phyloP scores from a whole-genome alignment of 169 alveolate species.

The Eimeria falciformis region DNA sequence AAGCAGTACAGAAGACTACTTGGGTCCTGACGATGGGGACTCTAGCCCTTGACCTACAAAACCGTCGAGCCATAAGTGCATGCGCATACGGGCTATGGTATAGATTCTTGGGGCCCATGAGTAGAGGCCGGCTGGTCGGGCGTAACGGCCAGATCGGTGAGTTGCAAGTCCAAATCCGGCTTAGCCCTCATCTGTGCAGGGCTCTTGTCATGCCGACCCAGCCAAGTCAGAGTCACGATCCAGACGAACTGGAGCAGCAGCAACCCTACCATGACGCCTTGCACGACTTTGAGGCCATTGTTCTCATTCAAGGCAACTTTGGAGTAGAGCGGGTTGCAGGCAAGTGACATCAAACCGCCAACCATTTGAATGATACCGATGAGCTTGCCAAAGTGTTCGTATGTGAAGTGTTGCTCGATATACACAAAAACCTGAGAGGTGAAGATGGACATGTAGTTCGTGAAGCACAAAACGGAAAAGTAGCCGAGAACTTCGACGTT shows the following conservation, averaged over 20 bases:
- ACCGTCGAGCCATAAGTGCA: too few species aligned
- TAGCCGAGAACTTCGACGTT: constrained; percentile 61
- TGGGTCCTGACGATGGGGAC: too few species aligned
- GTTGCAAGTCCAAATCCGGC: background rate
- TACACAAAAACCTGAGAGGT: constrained; percentile 81
- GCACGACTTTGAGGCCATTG: background rate
- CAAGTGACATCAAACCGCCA: constrained; percentile 79
- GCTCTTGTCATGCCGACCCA: background rate
- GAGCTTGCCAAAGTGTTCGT: constrained; percentile 81
- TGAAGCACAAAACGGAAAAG: constrained; percentile 78
- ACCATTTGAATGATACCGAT: constrained; percentile 79
- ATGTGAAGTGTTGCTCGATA: constrained; percentile 79
- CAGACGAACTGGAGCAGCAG: constrained; percentile 34
- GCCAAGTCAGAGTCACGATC: background rate
- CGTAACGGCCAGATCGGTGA: background rate
- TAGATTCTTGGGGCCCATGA: too few species aligned
- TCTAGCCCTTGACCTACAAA: too few species aligned
- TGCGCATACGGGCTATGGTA: too few species aligned
- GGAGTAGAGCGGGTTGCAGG: constrained; percentile 78
- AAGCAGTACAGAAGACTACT: too few species aligned
- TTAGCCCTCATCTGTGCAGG: background rate
- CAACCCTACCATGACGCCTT: constrained; percentile 46
- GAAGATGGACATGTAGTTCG: constrained; percentile 79
- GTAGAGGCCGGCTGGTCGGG: background rate
- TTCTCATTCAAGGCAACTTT: background rate